phyloP scores from a whole-genome alignment of 345 rosid genomes.

The Brassica incana region DNA sequence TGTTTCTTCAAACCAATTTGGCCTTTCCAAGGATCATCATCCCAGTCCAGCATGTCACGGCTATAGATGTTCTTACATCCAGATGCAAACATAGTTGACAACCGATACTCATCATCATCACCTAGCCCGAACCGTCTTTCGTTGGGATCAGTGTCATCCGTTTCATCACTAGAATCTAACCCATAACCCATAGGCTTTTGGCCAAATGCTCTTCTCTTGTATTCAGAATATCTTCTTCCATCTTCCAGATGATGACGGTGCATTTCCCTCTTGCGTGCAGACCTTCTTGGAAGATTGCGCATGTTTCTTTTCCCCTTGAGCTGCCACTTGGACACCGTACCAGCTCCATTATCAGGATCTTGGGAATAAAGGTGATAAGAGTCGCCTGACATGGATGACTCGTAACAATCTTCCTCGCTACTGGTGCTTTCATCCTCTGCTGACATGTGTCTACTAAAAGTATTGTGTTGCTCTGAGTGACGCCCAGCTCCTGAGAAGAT shows the following conservation, averaged over 20 bases:
- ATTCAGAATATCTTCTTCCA: constrained; percentile 50
- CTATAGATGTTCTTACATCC: constrained; percentile 44
- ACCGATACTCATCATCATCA: constrained; percentile 45
- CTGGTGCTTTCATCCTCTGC: constrained; percentile 66
- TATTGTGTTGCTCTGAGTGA: constrained; percentile 26
- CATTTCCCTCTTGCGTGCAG: constrained; percentile 41
- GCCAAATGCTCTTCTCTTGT: constrained; percentile 43
- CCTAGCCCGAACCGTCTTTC: constrained; percentile 46
- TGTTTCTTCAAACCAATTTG: constrained; percentile 36
- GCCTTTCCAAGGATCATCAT: constrained; percentile 56
- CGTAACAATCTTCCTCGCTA: constrained; percentile 69
- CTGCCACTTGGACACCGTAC: constrained; percentile 83
- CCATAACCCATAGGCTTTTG: constrained; percentile 48
- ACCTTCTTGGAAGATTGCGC: constrained; percentile 62
- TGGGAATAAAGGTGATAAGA: constrained; percentile 50
- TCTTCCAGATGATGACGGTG: constrained; percentile 37
- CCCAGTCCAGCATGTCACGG: constrained; percentile 53
- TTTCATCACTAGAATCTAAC: constrained; percentile 40
- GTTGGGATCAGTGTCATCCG: constrained; percentile 50
- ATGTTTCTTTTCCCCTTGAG: constrained; percentile 84
- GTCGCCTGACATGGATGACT: constrained; percentile 71
- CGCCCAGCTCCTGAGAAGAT: constrained; percentile 37
- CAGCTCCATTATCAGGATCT: constrained; percentile 53
- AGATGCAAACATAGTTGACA: constrained; percentile 45
- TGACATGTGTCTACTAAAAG: constrained; percentile 45